A percentile compares a stretch with the other conserved stretches of the same genome.
These are phyloP conservation scores for Nakazawaea populi DNA, from an alignment of 805 yeast genomes.

Conservation along the genomic window DNA sequence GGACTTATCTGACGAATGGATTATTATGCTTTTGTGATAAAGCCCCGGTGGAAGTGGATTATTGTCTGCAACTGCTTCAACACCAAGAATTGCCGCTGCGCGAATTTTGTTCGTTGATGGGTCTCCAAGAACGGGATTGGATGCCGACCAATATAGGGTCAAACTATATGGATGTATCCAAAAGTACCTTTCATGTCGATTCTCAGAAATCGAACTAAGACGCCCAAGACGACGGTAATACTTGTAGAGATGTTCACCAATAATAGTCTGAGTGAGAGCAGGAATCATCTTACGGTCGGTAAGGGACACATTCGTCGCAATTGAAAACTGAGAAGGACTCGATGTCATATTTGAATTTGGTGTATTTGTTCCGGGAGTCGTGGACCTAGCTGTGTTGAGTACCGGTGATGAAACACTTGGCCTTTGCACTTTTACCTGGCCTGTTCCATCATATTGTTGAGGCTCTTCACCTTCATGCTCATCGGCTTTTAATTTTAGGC, in stretches of 20 bases:
- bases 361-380: constrained; percentile 19
- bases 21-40: constrained; percentile 75
- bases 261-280: constrained; percentile 85
- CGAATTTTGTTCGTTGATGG: constrained; percentile 63
- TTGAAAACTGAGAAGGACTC: constrained; percentile 23
- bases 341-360: constrained; percentile 23
- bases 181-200: constrained; percentile 85
- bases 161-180: constrained; percentile 95
- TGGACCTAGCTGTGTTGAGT: constrained; percentile 2
- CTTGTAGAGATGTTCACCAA: constrained; percentile 86
- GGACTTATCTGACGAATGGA: constrained; percentile 56
- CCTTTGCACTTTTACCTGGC: not conserved
- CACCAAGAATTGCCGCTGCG: constrained; percentile 74
- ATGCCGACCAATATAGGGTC: constrained; percentile 83
- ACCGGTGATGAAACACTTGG: not conserved
- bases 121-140: constrained; percentile 70
- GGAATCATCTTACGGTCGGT: constrained; percentile 72
- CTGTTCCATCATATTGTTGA: constrained; percentile 2
- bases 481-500: constrained; percentile 27
- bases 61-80: constrained; percentile 74
- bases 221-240: constrained; percentile 78
- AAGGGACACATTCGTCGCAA: constrained; percentile 58
- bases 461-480: constrained; percentile 17
- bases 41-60: constrained; percentile 89
- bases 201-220: constrained; percentile 66